Evolutionary conservation across 495 filamentous ascomycete genomes (phyloP), one percentile per base, ranked within the genome.

Genomic region (Podospora fimiseda): DNA sequence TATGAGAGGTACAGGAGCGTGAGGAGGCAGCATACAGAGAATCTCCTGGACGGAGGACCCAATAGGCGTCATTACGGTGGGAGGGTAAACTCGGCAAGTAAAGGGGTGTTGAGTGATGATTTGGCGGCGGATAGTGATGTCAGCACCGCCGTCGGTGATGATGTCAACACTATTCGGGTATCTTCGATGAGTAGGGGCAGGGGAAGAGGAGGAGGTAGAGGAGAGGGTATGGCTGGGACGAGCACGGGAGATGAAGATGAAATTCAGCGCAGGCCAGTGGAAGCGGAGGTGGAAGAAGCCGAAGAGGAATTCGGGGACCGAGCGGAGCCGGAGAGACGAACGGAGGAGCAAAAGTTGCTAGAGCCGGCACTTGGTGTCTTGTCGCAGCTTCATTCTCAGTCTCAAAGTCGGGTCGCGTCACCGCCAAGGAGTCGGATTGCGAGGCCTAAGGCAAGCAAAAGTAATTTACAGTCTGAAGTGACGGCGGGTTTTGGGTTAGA

Each of bases 1-100:
- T 81, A 72, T 57, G 75, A 69, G 45, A 65, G 74, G 30, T 78
- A 75, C 36, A 63, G 60, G 3, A 61, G 61, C 15, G 73, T 47
- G 9, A 27, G 44, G 13, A 27, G 14, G 18, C 44, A 47, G n/a
- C 44, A 47, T 11, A 47, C 24, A 3, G 21, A 27, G 27, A 11
- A 33, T 11, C 5, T 33, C 11, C 27, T 33, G 27, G 27, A 33
- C 27, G 27, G 6, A 33, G 27, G 11, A 5, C 11, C 27, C 6
- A 33, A 11, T 11, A 33, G 5, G 27, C 27, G 27, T 33, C n/a
- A n/a, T n/a, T 33, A 33, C 11, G 27, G 27, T 11, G 27, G 68
- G 14, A 61, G 73, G 16, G 59, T 64, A 16, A 62, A 33, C 2
- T 47, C 41, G 21, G 27, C 7, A 3, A 6, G 38, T n/a, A 20